phyloP scores from a whole-genome alignment of 495 filamentous ascomycete genomes.

The Oleoguttula mirabilis region DNA sequence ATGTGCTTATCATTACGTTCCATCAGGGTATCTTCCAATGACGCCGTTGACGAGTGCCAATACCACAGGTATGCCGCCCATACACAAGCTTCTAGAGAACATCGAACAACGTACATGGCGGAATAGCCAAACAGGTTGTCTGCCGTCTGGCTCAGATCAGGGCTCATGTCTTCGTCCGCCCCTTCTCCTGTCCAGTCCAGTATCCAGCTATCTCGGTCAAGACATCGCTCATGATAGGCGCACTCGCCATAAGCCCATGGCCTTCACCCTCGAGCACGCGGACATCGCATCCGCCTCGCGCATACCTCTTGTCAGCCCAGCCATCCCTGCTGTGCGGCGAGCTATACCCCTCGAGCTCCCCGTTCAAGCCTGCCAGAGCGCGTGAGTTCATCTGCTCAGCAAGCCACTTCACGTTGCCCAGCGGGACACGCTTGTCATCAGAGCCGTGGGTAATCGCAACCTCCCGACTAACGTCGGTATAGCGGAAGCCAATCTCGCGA shows the following conservation, averaged over 20 bases:
- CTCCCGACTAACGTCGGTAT: conserved; percentile 82
- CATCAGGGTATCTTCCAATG: no score
- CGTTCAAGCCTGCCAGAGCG: neutral
- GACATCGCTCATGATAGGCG: conserved; percentile 80
- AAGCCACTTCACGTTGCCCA: conserved; percentile 91
- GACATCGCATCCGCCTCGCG: conserved; percentile 47
- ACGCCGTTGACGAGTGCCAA: no score
- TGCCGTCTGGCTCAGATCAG: no score
- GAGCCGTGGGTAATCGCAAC: conserved; percentile 92
- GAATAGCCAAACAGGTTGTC: no score
- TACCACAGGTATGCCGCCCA: no score
- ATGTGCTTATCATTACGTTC: no score
- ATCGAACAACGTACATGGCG: no score
- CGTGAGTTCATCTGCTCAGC: conserved; percentile 85
- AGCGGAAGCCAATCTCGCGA: conserved; percentile 88
- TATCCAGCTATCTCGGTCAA: conserved; percentile 86
- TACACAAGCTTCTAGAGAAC: no score
- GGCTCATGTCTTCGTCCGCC: no score
- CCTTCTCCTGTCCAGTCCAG: conserved; percentile 70
- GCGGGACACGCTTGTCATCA: conserved; percentile 80
- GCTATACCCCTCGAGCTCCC: neutral
- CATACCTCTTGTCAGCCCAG: neutral
- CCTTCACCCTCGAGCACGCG: conserved; percentile 83
- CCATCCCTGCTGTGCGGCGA: conserved; percentile 8
- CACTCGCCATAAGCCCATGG: conserved; percentile 93